Base-by-base conservation (phyloP, 257 asterid genomes). In the Voacanga thouarsii region DNA sequence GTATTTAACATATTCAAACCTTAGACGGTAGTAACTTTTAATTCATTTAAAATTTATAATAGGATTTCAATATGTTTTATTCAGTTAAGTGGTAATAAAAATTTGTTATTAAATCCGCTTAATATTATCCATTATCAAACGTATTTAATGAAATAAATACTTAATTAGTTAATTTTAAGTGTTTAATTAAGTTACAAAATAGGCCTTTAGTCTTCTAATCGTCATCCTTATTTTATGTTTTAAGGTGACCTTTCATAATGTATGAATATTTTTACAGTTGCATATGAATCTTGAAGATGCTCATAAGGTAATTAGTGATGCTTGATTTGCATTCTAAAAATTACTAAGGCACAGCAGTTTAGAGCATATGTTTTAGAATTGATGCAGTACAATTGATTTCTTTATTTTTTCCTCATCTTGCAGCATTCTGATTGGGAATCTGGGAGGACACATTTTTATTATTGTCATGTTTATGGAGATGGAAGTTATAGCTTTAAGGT, bases 381-480 rank as follows among this genome's bases (percentile, higher is more conserved):
- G 71, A 37, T 33, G 24, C 71, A 5, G n/a, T 37, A 65, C 23
- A 65, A 33, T 33, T 47, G 55, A 63, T 68, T 72, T 28, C 21
- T 64, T 47, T 80, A 67, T 55, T 81, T 65, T 49, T 16, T 6
- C 45, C 77, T 71, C 78, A 67, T 74, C 21, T 71, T 85, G 81
- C 91, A 94, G 98, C 78, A 77, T 85, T 61, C 74, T 69, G 91
- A 87, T 69, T 92, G 96, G 97, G 91, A 90, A 69, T 84, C 87
- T 5, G 89, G 93, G 63, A 92, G 86, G 78, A 84, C 94, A 26
- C 86, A 88, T 85, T 75, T 81, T 49, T 94, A 90, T 73, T 80
- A 88, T 79, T 92, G 91, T 76, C 51, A 89, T 70, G 77, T 86
- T 80, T 70, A 75, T 71, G 59, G 21, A 26, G 87, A 92, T 72